These are phyloP conservation scores for Corniculantispora saksenae DNA, from an alignment of 2,329 filamentous ascomycete species.

Conservation along the genomic window DNA sequence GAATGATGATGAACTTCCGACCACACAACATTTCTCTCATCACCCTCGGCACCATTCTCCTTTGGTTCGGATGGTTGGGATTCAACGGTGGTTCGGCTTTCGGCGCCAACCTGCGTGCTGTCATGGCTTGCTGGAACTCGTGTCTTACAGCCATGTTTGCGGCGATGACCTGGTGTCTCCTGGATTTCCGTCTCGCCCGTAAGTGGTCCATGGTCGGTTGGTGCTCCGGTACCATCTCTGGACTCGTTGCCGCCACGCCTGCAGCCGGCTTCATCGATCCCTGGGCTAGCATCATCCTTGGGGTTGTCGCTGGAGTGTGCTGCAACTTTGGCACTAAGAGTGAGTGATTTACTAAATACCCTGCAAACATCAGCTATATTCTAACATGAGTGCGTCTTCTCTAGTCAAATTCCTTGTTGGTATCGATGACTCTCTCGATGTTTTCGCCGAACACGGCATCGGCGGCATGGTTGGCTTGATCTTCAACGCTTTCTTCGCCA, in stretches of 20 bases:
- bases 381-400: conserved; percentile 16
- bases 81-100: conserved; percentile 98
- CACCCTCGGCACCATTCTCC: conserved; percentile 88
- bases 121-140: conserved; percentile 98
- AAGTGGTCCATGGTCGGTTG: conserved; percentile 87
- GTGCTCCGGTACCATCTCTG: conserved; percentile 71
- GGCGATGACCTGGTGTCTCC: conserved; percentile 88
- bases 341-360: conserved; percentile 25
- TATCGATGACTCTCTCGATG: conserved; percentile 72
- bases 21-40: conserved; percentile 98
- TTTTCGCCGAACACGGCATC: conserved; percentile 71
- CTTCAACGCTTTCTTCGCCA: conserved; percentile 73
- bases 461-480: conserved; percentile 69
- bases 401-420: conserved; percentile 60
- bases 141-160: conserved; percentile 92
- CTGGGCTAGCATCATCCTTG: conserved; percentile 68
- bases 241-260: conserved; percentile 69
- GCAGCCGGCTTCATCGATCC: conserved; percentile 68
- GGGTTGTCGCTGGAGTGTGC: conserved; percentile 63
- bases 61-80: conserved; percentile 98
- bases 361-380: conserved; percentile 1
- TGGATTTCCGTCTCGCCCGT: conserved; percentile 90
- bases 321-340: conserved; percentile 69
- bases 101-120: conserved; percentile 88
- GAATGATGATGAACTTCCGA: conserved; percentile 99